phyloP scores from a whole-genome alignment of 192 early-diverging fungal species.

The Rhizophlyctis rosea region DNA sequence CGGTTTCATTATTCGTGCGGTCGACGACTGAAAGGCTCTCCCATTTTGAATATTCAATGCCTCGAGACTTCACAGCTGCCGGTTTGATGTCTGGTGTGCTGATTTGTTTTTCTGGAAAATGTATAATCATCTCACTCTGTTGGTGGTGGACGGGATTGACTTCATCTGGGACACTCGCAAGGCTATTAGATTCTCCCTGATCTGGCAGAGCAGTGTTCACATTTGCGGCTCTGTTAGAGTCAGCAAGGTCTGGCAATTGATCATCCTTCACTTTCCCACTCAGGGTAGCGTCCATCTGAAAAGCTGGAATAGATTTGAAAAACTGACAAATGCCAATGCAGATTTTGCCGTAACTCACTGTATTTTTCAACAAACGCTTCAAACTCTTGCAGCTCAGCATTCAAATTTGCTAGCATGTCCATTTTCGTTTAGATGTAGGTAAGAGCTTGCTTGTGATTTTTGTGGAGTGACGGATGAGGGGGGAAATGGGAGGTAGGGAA shows the following conservation, averaged over 20 bases:
- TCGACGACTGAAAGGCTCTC: background rate
- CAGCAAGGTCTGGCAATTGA: background rate
- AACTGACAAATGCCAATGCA: too few species aligned
- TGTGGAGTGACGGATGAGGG: too few species aligned
- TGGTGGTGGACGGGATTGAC: background rate
- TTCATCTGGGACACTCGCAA: background rate
- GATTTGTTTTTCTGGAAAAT: too few species aligned
- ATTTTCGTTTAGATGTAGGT: too few species aligned
- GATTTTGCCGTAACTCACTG: slow-evolving; percentile 22
- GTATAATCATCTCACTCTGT: too few species aligned
- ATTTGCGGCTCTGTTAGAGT: background rate
- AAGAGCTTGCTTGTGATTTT: too few species aligned
- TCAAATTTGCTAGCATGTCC: slow-evolving; percentile 16
- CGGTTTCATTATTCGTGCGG: slow-evolving; percentile 2
- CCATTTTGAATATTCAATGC: slow-evolving; percentile 22
- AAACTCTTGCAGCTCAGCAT: slow-evolving; percentile 20
- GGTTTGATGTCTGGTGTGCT: too few species aligned
- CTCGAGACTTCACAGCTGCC: too few species aligned
- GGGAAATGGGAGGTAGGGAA: too few species aligned
- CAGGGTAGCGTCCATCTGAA: slow-evolving; percentile 26
- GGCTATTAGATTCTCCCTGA: background rate
- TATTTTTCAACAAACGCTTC: slow-evolving; percentile 26
- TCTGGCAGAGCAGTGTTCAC: too few species aligned
- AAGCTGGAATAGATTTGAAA: slow-evolving; percentile 9
- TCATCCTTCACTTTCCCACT: slow-evolving; percentile 10